Percentiles rank a stretch among this genome's conserved stretches.
Evolutionary conservation across 1,284 basidiomycete species (phyloP).

Genomic region (Trametes pubescens): DNA sequence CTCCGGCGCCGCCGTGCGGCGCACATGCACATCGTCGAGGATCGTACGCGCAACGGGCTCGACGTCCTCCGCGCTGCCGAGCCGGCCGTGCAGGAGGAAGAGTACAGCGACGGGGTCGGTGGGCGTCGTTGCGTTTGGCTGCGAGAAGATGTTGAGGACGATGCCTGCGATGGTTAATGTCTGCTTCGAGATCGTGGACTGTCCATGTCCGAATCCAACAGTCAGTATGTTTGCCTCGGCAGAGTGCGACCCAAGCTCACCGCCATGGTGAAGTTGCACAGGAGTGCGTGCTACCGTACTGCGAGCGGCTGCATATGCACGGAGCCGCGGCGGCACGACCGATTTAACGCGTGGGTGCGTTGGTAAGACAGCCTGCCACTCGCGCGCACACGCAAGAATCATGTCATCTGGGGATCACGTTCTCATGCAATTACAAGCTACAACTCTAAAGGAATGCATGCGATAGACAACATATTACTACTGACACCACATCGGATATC

Average conservation of each 20-base stretch:
- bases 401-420: conserved; percentile 4
- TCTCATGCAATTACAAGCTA: conserved; percentile 31
- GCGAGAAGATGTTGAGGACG: conserved; percentile 40
- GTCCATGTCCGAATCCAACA: too few species aligned
- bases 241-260: background rate
- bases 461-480: conserved; percentile 33
- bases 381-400: conserved; percentile 1
- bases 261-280: background rate
- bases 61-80: conserved; percentile 36
- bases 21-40: conserved; percentile 38
- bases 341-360: too few species aligned
- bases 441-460: conserved; percentile 33
- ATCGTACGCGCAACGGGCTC: conserved; percentile 44
- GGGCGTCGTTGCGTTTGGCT: conserved; percentile 22
- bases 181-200: conserved; percentile 39
- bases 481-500: conserved; percentile 24
- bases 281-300: too few species aligned
- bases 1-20: conserved; percentile 31
- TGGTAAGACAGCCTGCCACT: background rate
- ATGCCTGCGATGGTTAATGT: conserved; percentile 54
- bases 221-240: background rate
- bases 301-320: too few species aligned
- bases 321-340: too few species aligned
- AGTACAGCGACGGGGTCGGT: conserved; percentile 54
- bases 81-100: conserved; percentile 71